phyloP scores from a whole-genome alignment of 768 basidiomycete species.

The Floccularia luteovirens region DNA sequence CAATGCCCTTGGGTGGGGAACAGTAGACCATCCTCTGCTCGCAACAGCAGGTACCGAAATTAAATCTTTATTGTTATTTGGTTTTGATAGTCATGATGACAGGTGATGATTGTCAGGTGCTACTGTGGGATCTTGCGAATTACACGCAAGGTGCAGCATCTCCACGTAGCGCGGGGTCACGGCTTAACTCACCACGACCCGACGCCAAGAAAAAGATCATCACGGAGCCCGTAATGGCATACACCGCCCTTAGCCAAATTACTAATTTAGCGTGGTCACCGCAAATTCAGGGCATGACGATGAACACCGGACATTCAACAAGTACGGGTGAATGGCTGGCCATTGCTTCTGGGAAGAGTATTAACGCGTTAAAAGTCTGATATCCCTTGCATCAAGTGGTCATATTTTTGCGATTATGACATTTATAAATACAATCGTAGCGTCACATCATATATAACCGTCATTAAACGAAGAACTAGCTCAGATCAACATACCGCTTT shows the following conservation, averaged over 20 bases:
- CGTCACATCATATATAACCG: too few relatives aligned
- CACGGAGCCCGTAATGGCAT: slow-evolving; percentile 78
- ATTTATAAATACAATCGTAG: too few relatives aligned
- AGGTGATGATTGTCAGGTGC: slow-evolving; percentile 94
- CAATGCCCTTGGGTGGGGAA: slow-evolving; percentile 89
- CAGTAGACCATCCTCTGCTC: slow-evolving; percentile 73
- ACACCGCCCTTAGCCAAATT: slow-evolving; percentile 70
- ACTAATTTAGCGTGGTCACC: slow-evolving; percentile 90
- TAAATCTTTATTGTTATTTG: slow-evolving; percentile 1
- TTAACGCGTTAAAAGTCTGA: slow-evolving; percentile 79
- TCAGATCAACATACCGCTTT: too few relatives aligned
- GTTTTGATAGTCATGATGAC: slow-evolving; percentile 7
- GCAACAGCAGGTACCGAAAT: slow-evolving; percentile 68
- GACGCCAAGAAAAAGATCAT: slow-evolving; percentile 72
- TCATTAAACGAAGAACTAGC: too few relatives aligned
- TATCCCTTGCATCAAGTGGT: slow-evolving; percentile 14
- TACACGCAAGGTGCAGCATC: slow-evolving; percentile 57
- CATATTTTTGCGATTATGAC: too few relatives aligned
- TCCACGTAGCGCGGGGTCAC: slow-evolving; percentile 62
- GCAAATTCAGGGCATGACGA: slow-evolving; percentile 66
- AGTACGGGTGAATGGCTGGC: slow-evolving; percentile 83
- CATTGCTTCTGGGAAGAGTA: slow-evolving; percentile 72
- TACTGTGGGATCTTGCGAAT: slow-evolving; percentile 83
- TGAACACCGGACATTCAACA: slow-evolving; percentile 68
- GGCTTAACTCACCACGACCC: slow-evolving; percentile 74